These are phyloP conservation scores for Alternaria novae-zelandiae DNA, from an alignment of 2,329 filamentous ascomycete genomes.

Conservation along the genomic window DNA sequence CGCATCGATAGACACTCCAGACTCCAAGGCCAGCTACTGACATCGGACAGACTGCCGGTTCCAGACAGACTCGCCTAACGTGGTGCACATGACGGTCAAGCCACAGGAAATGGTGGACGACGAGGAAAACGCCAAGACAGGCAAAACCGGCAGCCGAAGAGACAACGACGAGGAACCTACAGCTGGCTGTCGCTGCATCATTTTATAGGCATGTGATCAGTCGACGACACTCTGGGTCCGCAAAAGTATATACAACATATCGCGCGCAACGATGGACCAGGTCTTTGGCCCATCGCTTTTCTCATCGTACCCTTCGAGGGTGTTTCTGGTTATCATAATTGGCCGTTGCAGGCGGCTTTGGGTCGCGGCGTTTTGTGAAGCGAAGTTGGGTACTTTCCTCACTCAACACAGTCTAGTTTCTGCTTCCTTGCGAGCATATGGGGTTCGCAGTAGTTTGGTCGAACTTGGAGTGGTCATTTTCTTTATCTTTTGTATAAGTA, in stretches of 20 bases:
- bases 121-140: constrained; percentile 75
- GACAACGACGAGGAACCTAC: constrained; percentile 62
- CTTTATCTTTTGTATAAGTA: constrained; percentile 20
- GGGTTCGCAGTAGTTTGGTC: background rate
- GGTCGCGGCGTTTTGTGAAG: constrained; percentile 8
- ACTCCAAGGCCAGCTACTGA: constrained; percentile 12
- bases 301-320: background rate
- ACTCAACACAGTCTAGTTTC: constrained; percentile 6
- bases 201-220: constrained; percentile 55
- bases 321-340: constrained; percentile 5
- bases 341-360: constrained; percentile 3
- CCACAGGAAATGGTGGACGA: constrained; percentile 84
- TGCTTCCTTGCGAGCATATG: constrained; percentile 21
- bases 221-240: background rate
- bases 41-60: constrained; percentile 74
- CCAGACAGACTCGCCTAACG: constrained; percentile 75
- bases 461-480: constrained; percentile 8
- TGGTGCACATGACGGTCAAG: constrained; percentile 93
- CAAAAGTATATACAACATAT: constrained; percentile 3
- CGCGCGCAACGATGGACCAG: background rate
- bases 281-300: background rate
- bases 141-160: constrained; percentile 60
- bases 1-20: background rate
- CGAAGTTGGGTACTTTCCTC: constrained; percentile 1
- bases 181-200: constrained; percentile 69